Evolutionary conservation across 371 early-diverging fungal genomes (phyloP).

Genomic region (Apophysomyces elegans): DNA sequence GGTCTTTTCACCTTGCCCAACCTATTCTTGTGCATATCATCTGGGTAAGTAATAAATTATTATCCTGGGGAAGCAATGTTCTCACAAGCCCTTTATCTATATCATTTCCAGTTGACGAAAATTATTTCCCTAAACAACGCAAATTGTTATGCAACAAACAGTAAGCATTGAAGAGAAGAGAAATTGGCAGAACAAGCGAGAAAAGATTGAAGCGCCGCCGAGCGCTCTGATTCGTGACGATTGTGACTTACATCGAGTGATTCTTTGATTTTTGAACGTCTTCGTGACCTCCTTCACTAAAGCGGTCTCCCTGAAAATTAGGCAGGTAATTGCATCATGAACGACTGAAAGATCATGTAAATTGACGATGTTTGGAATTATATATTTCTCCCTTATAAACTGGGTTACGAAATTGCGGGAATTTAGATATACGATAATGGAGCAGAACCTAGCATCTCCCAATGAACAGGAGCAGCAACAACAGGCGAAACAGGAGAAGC

Average conservation of each 20-base stretch:
- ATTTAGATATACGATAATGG: constrained; percentile 6
- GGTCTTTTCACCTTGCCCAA: too few relatives aligned
- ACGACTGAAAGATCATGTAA: not conserved
- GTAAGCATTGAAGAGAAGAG: too few relatives aligned
- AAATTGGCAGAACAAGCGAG: too few relatives aligned
- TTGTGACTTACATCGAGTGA: not conserved
- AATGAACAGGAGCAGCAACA: constrained; percentile 13
- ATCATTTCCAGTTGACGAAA: too few relatives aligned
- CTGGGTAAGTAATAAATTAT: too few relatives aligned
- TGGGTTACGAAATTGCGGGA: not conserved
- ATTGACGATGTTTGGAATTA: not conserved
- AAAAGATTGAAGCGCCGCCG: too few relatives aligned
- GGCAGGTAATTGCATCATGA: constrained; percentile 6
- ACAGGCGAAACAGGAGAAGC: not conserved
- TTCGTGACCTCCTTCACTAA: constrained; percentile 2
- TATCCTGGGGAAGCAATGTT: too few relatives aligned
- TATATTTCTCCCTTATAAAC: not conserved
- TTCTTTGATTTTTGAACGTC: constrained; percentile 3
- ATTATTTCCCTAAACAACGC: too few relatives aligned
- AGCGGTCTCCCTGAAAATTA: constrained; percentile 9
- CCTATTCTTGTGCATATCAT: too few relatives aligned
- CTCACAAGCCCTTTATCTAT: too few relatives aligned
- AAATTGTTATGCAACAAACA: too few relatives aligned
- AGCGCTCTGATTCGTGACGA: too few relatives aligned
- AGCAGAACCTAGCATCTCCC: not conserved